phyloP scores from a whole-genome alignment of 805 yeast genomes.

The Candida rishiriensis region DNA sequence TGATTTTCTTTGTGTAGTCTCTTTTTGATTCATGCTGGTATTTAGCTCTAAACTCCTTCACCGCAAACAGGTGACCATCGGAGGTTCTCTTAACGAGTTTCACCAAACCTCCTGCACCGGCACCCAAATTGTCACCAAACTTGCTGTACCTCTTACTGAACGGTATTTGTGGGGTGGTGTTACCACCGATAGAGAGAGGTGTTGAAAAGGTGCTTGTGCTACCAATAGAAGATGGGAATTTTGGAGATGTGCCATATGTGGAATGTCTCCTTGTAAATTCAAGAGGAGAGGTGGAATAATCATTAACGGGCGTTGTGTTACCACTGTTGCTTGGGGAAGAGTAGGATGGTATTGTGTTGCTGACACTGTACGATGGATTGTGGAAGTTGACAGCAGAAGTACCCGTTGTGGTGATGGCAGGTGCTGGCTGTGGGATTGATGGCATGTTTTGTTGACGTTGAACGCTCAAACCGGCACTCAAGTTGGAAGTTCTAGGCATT shows the following conservation, averaged over 20 bases:
- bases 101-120: conserved; percentile 94
- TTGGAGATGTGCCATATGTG: conserved; percentile 11
- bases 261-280: conserved; percentile 13
- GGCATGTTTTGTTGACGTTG: conserved; percentile 22
- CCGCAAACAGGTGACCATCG: conserved; percentile 79
- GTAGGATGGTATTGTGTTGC: conserved; percentile 2
- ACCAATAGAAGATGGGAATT: conserved; percentile 3
- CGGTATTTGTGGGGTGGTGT: conserved; percentile 46
- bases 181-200: conserved; percentile 32
- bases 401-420: conserved; percentile 4
- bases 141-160: conserved; percentile 74
- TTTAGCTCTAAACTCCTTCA: conserved; percentile 82
- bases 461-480: conserved; percentile 32
- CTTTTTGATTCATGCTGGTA: conserved; percentile 69
- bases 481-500: conserved; percentile 28
- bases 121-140: conserved; percentile 83
- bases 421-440: conserved; percentile 8
- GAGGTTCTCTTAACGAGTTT: conserved; percentile 61
- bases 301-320: conserved; percentile 10
- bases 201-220: background rate
- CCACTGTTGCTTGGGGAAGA: conserved; percentile 6
- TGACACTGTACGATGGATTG: conserved; percentile 11
- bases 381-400: conserved; percentile 7
- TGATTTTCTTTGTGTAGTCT: conserved; percentile 87
- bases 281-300: conserved; percentile 18